phyloP scores from a whole-genome alignment of 495 filamentous ascomycete genomes.

The Penicillium ucsense region DNA sequence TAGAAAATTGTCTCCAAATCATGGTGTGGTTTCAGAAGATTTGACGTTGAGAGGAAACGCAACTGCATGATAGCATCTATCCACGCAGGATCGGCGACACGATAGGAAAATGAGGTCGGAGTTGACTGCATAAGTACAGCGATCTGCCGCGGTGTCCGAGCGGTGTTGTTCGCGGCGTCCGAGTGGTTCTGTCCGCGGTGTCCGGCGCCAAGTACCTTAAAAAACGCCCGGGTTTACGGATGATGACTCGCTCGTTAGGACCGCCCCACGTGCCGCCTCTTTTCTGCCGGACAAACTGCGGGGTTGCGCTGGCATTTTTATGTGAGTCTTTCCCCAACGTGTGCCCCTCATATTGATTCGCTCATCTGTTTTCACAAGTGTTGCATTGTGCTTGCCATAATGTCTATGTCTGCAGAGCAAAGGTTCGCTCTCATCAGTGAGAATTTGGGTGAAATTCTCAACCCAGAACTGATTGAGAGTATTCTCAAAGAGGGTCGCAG shows the following conservation, averaged over 20 bases:
- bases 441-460: conserved; percentile 77
- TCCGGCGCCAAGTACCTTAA: too few relatives aligned
- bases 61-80: too few relatives aligned
- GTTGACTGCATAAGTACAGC: too few relatives aligned
- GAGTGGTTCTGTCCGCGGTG: too few relatives aligned
- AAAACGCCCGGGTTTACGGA: neutral
- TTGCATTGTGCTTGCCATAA: neutral
- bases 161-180: too few relatives aligned
- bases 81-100: too few relatives aligned
- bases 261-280: neutral
- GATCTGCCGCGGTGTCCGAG: too few relatives aligned
- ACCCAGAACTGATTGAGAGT: conserved; percentile 74
- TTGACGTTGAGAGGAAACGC: too few relatives aligned
- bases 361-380: neutral
- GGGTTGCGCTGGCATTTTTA: neutral
- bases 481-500: conserved; percentile 61
- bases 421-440: conserved; percentile 64
- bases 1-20: too few relatives aligned
- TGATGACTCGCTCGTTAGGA: neutral
- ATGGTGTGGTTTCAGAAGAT: too few relatives aligned
- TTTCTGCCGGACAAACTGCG: conserved; percentile 1
- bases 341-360: neutral
- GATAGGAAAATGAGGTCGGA: too few relatives aligned
- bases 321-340: neutral
- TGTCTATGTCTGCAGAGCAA: conserved; percentile 8